These are phyloP conservation scores for Geotrichum restrictum DNA, from an alignment of 1,139 yeast genomes.

Conservation along the genomic window DNA sequence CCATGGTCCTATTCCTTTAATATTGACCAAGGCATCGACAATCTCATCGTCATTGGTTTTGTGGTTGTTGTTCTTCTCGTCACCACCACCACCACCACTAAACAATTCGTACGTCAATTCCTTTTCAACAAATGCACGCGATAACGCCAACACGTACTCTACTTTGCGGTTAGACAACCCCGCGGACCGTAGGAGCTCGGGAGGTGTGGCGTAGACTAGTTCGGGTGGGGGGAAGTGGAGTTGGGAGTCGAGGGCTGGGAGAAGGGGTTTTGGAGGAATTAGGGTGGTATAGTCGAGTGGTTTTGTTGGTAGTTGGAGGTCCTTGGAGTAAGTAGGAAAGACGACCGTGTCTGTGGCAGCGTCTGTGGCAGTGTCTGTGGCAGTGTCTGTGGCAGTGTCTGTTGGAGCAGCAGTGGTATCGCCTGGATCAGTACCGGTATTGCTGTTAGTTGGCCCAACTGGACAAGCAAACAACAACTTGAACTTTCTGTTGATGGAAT, in stretches of 20 bases:
- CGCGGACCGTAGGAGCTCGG: conserved; percentile 52
- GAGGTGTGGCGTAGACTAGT: conserved; percentile 42
- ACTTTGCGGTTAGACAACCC: conserved; percentile 73
- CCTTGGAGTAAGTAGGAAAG: no score
- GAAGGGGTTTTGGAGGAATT: conserved; percentile 5
- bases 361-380: neutral
- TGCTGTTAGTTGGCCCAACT: neutral
- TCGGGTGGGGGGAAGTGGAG: conserved; percentile 51
- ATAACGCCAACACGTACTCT: conserved; percentile 58
- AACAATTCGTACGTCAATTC: conserved; percentile 46
- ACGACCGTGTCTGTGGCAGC: no score
- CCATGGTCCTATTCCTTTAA: conserved; percentile 88
- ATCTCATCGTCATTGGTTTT: conserved; percentile 51
- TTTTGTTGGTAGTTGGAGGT: neutral
- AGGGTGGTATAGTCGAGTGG: neutral
- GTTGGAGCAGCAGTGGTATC: no score
- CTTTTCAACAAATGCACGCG: conserved; percentile 54
- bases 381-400: neutral
- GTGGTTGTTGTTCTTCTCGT: no score
- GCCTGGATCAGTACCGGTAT: no score
- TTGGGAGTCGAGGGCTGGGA: conserved; percentile 1
- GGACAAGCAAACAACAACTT: conserved; percentile 37
- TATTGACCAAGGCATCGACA: conserved; percentile 50
- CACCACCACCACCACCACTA: conserved; percentile 24
- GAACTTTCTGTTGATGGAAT: conserved; percentile 54